A percentile compares a stretch with the other conserved stretches of the same genome.
phyloP scores from a whole-genome alignment of 2,329 filamentous ascomycete genomes.

The Alternaria gaisen region DNA sequence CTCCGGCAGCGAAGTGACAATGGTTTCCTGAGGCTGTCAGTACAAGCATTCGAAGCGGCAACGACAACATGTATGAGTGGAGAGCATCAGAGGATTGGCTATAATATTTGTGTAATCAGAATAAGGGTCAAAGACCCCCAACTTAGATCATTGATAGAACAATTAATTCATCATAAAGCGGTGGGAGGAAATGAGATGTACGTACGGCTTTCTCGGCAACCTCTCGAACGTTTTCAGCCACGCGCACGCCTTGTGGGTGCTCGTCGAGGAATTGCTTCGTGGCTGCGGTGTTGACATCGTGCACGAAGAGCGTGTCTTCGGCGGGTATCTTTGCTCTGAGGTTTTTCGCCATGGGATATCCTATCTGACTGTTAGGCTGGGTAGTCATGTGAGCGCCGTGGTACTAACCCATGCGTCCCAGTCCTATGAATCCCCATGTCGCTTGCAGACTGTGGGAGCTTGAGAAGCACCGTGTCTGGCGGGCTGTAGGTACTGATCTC shows the following conservation, averaged over 20 bases:
- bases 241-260: slow-evolving; percentile 60
- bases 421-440: slow-evolving; percentile 61
- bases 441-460: slow-evolving; percentile 53
- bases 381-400: slow-evolving; percentile 30
- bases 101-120: slow-evolving; percentile 70
- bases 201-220: slow-evolving; percentile 74
- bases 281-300: slow-evolving; percentile 70
- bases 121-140: slow-evolving; percentile 66
- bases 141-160: slow-evolving; percentile 76
- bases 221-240: slow-evolving; percentile 67
- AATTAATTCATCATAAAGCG: slow-evolving; percentile 60
- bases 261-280: slow-evolving; percentile 67
- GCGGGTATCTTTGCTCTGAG: slow-evolving; percentile 71
- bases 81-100: slow-evolving; percentile 77
- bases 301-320: slow-evolving; percentile 69
- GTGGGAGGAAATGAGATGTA: slow-evolving; percentile 14
- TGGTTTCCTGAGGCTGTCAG: slow-evolving; percentile 70
- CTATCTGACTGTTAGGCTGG: slow-evolving; percentile 51
- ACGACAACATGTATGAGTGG: slow-evolving; percentile 18
- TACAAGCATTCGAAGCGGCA: slow-evolving; percentile 6
- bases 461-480: slow-evolving; percentile 53
- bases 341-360: slow-evolving; percentile 77
- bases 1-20: slow-evolving; percentile 90
- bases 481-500: slow-evolving; percentile 27
- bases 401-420: slow-evolving; percentile 60